A percentile compares a stretch with the other conserved stretches of the same genome.
These are phyloP conservation scores for Aureococcus anophagefferens DNA, from an alignment of 108 stramenopile species.

Conservation along the genomic window DNA sequence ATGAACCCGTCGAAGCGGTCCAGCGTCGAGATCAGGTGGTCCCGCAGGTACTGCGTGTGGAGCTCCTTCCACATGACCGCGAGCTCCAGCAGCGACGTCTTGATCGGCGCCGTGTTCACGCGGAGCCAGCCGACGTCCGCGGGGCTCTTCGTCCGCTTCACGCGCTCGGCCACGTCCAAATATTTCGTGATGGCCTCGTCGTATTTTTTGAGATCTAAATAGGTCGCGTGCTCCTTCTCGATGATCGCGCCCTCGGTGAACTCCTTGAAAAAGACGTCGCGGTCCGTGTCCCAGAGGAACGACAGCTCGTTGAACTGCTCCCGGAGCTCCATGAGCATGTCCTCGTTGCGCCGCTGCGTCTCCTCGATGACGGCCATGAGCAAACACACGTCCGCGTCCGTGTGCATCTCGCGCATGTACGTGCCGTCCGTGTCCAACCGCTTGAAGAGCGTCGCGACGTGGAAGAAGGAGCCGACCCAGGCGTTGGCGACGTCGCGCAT, in stretches of 20 bases:
- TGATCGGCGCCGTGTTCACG: constrained; percentile 63
- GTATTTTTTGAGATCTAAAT: constrained; percentile 61
- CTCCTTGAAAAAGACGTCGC: constrained; percentile 51
- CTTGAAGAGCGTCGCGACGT: constrained; percentile 63
- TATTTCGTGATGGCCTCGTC: constrained; percentile 61
- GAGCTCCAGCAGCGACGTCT: constrained; percentile 53
- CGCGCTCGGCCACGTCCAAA: constrained; percentile 54
- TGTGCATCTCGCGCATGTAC: constrained; percentile 66
- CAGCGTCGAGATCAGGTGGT: constrained; percentile 45
- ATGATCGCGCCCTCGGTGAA: constrained; percentile 59
- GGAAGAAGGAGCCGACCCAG: constrained; percentile 64
- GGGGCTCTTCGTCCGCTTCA: constrained; percentile 36
- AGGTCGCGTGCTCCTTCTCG: constrained; percentile 37
- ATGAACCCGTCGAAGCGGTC: constrained; percentile 56
- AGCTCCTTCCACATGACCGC: constrained; percentile 57
- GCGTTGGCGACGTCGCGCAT: constrained; percentile 54
- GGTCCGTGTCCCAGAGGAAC: constrained; percentile 65
- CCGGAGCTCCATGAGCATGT: constrained; percentile 49
- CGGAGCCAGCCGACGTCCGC: constrained; percentile 72
- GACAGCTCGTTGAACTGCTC: constrained; percentile 54
- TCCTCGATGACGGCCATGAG: constrained; percentile 57
- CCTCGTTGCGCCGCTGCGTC: constrained; percentile 46
- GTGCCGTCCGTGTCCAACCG: constrained; percentile 71
- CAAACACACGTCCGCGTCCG: constrained; percentile 51
- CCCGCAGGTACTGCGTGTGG: constrained; percentile 51